Conservation (phyloP, 495 filamentous ascomycete species). For the Lasiosphaeria ovina region DNA sequence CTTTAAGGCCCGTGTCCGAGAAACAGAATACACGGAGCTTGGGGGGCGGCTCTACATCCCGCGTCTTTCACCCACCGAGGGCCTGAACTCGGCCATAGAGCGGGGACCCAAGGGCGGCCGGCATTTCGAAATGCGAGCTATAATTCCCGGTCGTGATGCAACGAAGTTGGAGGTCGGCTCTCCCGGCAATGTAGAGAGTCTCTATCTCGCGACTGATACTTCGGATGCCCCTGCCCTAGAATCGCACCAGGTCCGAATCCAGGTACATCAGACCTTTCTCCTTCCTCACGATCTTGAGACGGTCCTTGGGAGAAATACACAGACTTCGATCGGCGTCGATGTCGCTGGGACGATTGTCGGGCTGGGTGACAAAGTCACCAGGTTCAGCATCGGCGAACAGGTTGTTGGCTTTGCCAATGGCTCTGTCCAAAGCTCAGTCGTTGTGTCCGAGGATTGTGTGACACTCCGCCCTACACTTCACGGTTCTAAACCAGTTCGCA, state of each 20-base stretch:
- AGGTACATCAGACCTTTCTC: constrained; percentile 8
- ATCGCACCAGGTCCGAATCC: constrained; percentile 3
- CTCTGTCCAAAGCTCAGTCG: background rate
- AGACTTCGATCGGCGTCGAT: constrained; percentile 6
- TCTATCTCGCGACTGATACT: constrained; percentile 4
- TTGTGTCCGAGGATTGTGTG: constrained; percentile 5
- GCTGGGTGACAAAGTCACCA: background rate
- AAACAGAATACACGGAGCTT: constrained; percentile 29
- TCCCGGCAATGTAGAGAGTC: constrained; percentile 5
- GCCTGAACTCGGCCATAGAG: constrained; percentile 29
- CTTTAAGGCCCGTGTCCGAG: constrained; percentile 4
- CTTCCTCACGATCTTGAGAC: constrained; percentile 10
- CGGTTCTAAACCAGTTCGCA: background rate
- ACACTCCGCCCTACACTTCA: background rate
- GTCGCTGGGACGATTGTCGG: constrained; percentile 4
- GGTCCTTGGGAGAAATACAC: constrained; percentile 9
- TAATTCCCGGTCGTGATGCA: background rate
- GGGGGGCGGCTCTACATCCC: constrained; percentile 28
- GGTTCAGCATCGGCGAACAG: constrained; percentile 1
- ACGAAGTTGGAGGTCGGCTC: constrained; percentile 4
- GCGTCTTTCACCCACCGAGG: constrained; percentile 20
- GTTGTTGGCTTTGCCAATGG: constrained; percentile 10
- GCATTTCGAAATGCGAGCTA: background rate
- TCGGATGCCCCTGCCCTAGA: background rate
- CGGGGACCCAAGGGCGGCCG: background rate